Evolutionary conservation across 257 asterid genomes (phyloP).

Genomic region (Nicotiana attenuata): DNA sequence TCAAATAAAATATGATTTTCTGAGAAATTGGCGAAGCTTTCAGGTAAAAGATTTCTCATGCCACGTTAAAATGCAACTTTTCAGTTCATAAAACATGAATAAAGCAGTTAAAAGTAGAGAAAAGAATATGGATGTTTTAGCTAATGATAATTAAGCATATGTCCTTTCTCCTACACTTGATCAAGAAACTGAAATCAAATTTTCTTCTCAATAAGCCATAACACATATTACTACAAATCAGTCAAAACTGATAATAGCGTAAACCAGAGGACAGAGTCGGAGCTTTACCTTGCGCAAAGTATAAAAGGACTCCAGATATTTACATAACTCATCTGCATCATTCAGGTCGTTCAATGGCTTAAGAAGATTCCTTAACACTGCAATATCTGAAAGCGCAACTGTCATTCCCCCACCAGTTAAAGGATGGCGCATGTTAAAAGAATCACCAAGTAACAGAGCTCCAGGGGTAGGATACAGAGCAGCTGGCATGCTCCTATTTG

Average conservation of each 20-base stretch:
- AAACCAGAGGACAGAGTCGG: neutral
- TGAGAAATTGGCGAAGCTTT: neutral
- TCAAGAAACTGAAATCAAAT: neutral
- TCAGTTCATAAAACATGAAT: neutral
- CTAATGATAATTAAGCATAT: neutral
- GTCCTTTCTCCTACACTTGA: neutral
- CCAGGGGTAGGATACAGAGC: slow-evolving; percentile 45
- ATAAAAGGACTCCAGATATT: slow-evolving; percentile 44
- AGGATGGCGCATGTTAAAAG: slow-evolving; percentile 62
- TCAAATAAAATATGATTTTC: neutral
- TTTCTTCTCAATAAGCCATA: neutral
- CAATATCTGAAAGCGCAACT: slow-evolving; percentile 51
- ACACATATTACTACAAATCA: neutral
- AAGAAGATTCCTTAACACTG: slow-evolving; percentile 40
- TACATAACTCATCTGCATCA: slow-evolving; percentile 37
- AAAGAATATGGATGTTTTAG: neutral
- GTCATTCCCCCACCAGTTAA: slow-evolving; percentile 66
- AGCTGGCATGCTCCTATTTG: slow-evolving; percentile 58
- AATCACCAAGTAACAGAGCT: slow-evolving; percentile 49
- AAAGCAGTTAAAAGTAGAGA: neutral
- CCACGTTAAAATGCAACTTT: neutral
- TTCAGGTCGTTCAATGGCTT: slow-evolving; percentile 35
- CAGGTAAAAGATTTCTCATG: neutral
- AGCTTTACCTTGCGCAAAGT: slow-evolving; percentile 42
- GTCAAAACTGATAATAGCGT: neutral